Evolutionary conservation across 2,329 filamentous ascomycete species (phyloP).

Genomic region (Colletotrichum sp.): DNA sequence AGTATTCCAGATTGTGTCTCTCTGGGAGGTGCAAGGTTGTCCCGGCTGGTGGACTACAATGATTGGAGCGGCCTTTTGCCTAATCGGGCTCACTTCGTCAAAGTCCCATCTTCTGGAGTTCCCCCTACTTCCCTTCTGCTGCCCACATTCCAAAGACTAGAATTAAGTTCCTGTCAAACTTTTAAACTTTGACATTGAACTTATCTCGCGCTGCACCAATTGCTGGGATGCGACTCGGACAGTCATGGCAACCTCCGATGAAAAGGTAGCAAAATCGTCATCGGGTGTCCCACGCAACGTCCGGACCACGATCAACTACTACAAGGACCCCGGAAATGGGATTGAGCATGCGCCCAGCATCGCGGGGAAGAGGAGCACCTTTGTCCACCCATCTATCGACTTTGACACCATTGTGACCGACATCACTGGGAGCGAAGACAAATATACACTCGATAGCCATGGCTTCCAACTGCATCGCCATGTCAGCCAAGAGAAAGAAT

Average conservation of each 20-base stretch:
- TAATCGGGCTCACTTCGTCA: not conserved
- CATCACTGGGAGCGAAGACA: constrained; percentile 41
- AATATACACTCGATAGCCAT: constrained; percentile 43
- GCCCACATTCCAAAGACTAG: not conserved
- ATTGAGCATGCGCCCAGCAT: constrained; percentile 9
- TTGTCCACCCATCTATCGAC: not conserved
- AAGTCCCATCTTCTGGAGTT: not conserved
- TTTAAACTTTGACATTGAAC: not conserved
- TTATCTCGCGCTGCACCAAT: not conserved
- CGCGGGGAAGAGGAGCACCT: constrained; percentile 7
- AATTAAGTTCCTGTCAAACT: not conserved
- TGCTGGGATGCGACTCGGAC: not conserved
- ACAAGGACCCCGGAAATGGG: constrained; percentile 3
- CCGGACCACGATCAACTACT: constrained; percentile 33
- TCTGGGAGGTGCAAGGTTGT: not conserved
- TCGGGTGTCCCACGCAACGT: constrained; percentile 30
- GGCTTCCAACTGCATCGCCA: constrained; percentile 43
- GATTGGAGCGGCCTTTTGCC: not conserved
- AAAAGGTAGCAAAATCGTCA: not conserved
- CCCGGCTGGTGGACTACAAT: not conserved
- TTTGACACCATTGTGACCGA: constrained; percentile 35
- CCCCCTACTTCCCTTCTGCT: not conserved
- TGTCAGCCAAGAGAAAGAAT: constrained; percentile 33
- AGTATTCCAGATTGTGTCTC: not conserved
- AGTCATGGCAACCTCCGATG: not conserved